Percentiles rank a stretch among this genome's conserved stretches.
Evolutionary conservation across 1,284 basidiomycete species (phyloP).

Genomic region (Fomitopsis betulina): DNA sequence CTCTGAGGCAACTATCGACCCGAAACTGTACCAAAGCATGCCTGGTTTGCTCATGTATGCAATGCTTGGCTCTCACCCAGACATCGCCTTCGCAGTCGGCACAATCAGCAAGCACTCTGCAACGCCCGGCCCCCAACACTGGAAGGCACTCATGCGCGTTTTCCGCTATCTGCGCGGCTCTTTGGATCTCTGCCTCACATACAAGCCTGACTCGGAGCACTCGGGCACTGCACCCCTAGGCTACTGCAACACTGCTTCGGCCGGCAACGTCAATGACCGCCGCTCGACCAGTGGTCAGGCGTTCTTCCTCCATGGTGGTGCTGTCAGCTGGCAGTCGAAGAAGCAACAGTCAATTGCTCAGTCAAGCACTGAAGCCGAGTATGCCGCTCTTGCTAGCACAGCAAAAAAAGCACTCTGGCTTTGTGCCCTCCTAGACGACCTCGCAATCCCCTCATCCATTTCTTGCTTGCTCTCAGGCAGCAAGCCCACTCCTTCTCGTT

Average conservation of each 20-base stretch:
- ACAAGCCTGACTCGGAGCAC: constrained; percentile 23
- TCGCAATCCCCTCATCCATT: too few relatives aligned
- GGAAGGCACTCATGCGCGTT: constrained; percentile 30
- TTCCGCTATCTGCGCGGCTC: constrained; percentile 38
- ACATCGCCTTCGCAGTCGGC: constrained; percentile 4
- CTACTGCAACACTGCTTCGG: constrained; percentile 22
- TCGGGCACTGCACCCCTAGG: background rate
- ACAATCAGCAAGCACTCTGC: background rate
- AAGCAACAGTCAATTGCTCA: constrained; percentile 12
- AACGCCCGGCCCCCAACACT: background rate
- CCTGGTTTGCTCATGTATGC: constrained; percentile 32
- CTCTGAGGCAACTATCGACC: too few relatives aligned
- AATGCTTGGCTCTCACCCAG: constrained; percentile 28
- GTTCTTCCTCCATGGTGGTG: constrained; percentile 5
- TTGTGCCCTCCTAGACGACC: constrained; percentile 10
- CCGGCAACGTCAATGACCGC: constrained; percentile 12
- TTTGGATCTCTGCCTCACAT: constrained; percentile 21
- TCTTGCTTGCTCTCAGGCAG: background rate
- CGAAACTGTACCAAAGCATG: background rate
- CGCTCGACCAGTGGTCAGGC: constrained; percentile 10
- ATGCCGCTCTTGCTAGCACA: constrained; percentile 9
- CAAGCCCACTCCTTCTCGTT: constrained; percentile 14
- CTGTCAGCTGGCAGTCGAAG: constrained; percentile 10
- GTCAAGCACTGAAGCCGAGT: too few relatives aligned
- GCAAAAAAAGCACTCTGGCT: constrained; percentile 20